phyloP scores from a whole-genome alignment of 192 early-diverging fungal species.

The Coemansia sp. region DNA sequence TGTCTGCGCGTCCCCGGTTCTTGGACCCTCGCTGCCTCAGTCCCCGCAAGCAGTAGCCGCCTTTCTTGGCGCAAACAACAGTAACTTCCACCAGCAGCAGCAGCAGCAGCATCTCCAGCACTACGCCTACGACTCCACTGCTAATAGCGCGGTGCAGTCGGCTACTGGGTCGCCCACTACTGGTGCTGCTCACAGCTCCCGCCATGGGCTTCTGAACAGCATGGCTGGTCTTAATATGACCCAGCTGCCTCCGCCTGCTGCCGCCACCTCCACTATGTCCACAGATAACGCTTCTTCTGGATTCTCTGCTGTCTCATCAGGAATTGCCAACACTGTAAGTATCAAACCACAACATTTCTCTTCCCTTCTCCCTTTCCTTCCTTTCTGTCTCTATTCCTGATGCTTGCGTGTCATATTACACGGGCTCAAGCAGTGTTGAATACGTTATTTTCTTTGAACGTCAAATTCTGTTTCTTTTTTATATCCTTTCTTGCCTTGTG shows the following conservation, averaged over 20 bases:
- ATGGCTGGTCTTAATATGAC: slow-evolving; percentile 50
- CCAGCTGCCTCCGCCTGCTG: slow-evolving; percentile 33
- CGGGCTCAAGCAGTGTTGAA: background rate
- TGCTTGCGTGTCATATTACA: background rate
- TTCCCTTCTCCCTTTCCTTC: no score
- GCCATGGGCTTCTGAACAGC: slow-evolving; percentile 28
- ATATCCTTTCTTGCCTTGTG: slow-evolving; percentile 9
- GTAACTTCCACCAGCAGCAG: background rate
- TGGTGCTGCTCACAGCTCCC: background rate
- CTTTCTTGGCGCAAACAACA: background rate
- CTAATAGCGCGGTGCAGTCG: slow-evolving; percentile 43
- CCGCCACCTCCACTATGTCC: background rate
- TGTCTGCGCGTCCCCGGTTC: slow-evolving; percentile 34
- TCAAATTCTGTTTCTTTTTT: background rate
- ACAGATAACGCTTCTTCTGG: background rate
- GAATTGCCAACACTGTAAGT: slow-evolving; percentile 20
- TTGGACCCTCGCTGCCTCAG: slow-evolving; percentile 24
- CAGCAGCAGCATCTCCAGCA: slow-evolving; percentile 6
- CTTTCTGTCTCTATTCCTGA: background rate
- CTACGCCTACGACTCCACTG: slow-evolving; percentile 23
- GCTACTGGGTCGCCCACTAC: slow-evolving; percentile 41
- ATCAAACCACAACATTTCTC: no score
- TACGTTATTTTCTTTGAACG: no score
- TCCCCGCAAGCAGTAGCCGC: slow-evolving; percentile 14
- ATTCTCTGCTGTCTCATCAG: background rate